These are phyloP conservation scores for Gracilaria caudata DNA, from an alignment of 23 red algal species.

Conservation along the genomic window DNA sequence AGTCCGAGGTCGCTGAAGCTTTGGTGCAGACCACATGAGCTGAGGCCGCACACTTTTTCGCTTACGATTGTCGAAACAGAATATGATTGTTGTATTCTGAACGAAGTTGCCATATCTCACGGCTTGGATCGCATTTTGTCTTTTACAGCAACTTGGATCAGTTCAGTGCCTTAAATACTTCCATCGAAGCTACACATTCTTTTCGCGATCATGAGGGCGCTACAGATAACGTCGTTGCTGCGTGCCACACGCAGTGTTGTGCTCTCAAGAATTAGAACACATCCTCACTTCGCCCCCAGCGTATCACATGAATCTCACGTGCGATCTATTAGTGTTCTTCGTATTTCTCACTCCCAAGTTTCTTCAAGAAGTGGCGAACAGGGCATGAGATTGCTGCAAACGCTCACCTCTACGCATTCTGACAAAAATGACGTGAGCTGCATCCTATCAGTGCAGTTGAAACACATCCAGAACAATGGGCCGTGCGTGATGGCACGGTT, in stretches of 20 bases:
- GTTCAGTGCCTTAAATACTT: not conserved
- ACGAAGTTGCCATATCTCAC: not conserved
- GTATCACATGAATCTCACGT: not conserved
- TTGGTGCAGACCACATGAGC: not conserved
- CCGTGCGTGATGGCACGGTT: not conserved
- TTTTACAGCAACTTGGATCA: not conserved
- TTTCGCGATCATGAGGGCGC: not conserved
- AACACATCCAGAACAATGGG: not conserved
- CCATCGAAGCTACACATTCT: too few species aligned
- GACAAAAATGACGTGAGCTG: not conserved
- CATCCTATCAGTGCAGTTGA: not conserved
- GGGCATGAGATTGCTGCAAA: slow-evolving; percentile 4
- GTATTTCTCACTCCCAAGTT: not conserved
- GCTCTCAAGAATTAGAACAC: not conserved
- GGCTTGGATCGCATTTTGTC: not conserved
- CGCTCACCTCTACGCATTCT: not conserved
- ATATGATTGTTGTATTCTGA: not conserved
- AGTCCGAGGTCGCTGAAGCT: not conserved
- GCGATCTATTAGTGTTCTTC: not conserved
- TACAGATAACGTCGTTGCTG: slow-evolving; percentile 17
- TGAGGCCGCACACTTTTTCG: too few species aligned
- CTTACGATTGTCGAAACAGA: not conserved
- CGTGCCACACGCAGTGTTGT: not conserved
- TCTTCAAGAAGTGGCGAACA: not conserved
- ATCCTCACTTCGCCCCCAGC: slow-evolving; percentile 11